Base-by-base conservation (phyloP, 2,329 filamentous ascomycete species). In the Domatiomyces globalis region DNA sequence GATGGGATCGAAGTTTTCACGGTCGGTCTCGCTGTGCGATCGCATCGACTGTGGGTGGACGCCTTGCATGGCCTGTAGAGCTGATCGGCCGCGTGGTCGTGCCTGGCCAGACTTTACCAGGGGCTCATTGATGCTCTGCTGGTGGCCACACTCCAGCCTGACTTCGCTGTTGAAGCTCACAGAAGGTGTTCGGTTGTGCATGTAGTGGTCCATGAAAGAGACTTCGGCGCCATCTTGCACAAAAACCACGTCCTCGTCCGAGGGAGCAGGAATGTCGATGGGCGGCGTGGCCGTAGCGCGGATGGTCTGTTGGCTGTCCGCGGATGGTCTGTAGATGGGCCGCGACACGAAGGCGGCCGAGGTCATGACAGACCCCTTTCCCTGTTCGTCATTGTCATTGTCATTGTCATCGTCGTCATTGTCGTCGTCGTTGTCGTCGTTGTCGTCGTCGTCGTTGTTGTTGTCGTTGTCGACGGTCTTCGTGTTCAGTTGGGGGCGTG, bases 201-300 rank as follows among this genome's bases (percentile, higher is more conserved):
- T 58, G 53, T 68, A 74, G 46, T 65, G 63, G 25, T 71, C 69
- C 48, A 58, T 54, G 46, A 52, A 59, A 2, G 51, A 45, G 12
- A 52, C 45, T 1, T 55, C 25, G 17, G 53, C 49, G 17, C 62
- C 54, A 48, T 65, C 59, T 42, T 66, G 60, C 18, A 49, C 45
- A 46, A 51, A 50, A 45, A 55, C 55, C 2, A 54, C 20, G 17
- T 58, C 56, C 42, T 61, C 61, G 18, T 69, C 66, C 56, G 66
- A 65, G 48, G 62, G 55, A 50, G 67, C 66, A 45, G 70, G 70
- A n/a, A 73, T 71, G 48, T 66, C 65, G 49, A 73, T 70, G 29
- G 69, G 69, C 54, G 68, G 67, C 42, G 69, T 71, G 45, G 62
- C 64, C 55, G 66, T 68, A 9, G 56, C 49, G 20, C 57, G 54